Evolutionary conservation across 805 yeast species (phyloP).

Genomic region (Kluyveromyces nonfermentans): DNA sequence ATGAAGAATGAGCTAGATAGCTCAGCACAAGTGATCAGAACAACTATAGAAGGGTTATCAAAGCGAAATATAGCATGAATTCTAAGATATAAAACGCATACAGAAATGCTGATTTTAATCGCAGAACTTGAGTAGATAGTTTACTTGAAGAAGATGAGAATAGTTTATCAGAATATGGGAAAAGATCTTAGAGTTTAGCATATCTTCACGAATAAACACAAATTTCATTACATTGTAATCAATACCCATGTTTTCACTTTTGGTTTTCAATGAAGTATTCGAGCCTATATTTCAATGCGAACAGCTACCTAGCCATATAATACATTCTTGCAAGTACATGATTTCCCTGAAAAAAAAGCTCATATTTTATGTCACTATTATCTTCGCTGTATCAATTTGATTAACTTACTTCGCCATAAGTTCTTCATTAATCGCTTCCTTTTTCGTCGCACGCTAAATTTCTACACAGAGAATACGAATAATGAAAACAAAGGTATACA

Average conservation of each 20-base stretch:
- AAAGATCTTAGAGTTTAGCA: constrained; percentile 35
- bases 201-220: constrained; percentile 40
- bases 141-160: constrained; percentile 38
- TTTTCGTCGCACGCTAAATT: no score
- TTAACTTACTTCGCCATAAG: no score
- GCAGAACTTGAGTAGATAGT: constrained; percentile 49
- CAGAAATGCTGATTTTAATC: no score
- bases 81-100: not conserved
- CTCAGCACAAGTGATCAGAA: constrained; percentile 22
- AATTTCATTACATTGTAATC: constrained; percentile 59
- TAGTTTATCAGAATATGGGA: constrained; percentile 41
- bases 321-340: no score
- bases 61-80: not conserved
- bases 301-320: no score
- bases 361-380: no score
- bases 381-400: no score
- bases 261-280: constrained; percentile 38
- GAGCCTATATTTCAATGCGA: no score
- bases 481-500: no score
- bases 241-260: constrained; percentile 44
- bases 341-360: no score
- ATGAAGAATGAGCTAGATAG: constrained; percentile 16
- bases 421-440: no score
- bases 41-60: constrained; percentile 19
- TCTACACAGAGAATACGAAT: no score